These are phyloP conservation scores for Stephanodiscus minutulus DNA, from an alignment of 108 stramenopile species.

Conservation along the genomic window DNA sequence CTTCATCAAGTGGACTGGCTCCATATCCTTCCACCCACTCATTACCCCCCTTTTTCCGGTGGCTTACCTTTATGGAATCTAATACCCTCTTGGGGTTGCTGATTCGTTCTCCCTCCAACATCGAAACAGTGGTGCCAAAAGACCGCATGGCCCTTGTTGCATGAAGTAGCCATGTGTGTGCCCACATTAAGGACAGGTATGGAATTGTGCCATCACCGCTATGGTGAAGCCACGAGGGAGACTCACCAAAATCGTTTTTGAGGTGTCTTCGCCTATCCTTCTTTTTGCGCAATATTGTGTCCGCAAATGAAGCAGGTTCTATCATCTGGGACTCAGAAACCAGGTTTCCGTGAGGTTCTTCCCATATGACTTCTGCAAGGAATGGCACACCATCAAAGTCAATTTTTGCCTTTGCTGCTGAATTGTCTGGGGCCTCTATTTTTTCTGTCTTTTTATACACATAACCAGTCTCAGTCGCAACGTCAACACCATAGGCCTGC, in stretches of 20 bases:
- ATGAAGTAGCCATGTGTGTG: slow-evolving; percentile 88
- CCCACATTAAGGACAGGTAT: slow-evolving; percentile 68
- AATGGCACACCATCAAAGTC: slow-evolving; percentile 37
- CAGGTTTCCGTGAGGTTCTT: slow-evolving; percentile 57
- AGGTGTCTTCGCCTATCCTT: slow-evolving; percentile 50
- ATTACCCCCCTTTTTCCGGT: slow-evolving; percentile 72
- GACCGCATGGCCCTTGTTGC: slow-evolving; percentile 71
- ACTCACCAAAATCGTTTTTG: slow-evolving; percentile 21
- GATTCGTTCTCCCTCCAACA: slow-evolving; percentile 49
- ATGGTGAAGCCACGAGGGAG: slow-evolving; percentile 44
- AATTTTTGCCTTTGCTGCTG: slow-evolving; percentile 1
- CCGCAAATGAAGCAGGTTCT: slow-evolving; percentile 38
- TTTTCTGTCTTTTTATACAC: slow-evolving; percentile 47
- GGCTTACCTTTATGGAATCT: slow-evolving; percentile 70
- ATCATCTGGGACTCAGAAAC: slow-evolving; percentile 34
- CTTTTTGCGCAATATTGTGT: slow-evolving; percentile 58
- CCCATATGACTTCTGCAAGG: slow-evolving; percentile 65
- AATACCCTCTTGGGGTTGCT: slow-evolving; percentile 60
- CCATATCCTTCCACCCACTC: slow-evolving; percentile 80
- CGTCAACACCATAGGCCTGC: slow-evolving; percentile 83
- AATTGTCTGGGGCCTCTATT: slow-evolving; percentile 1
- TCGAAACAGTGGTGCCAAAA: slow-evolving; percentile 30
- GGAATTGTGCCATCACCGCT: slow-evolving; percentile 90
- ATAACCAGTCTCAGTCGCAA: slow-evolving; percentile 86
- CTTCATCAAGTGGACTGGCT: slow-evolving; percentile 43